Base-by-base conservation (phyloP, 106 monocot species). In the Allium sativum region DNA sequence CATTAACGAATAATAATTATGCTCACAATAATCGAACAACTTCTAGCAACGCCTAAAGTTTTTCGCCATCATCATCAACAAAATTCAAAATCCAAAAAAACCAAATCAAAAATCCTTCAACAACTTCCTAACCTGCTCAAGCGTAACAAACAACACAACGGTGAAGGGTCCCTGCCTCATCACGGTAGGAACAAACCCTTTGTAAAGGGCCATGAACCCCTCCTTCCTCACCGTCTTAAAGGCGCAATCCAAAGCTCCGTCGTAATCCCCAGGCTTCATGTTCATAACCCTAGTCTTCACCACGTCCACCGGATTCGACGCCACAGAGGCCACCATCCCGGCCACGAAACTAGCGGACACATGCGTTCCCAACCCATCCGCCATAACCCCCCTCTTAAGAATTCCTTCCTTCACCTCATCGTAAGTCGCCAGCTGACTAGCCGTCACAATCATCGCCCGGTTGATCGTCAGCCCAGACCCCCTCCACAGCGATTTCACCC, bases 151-250 rank as follows among this genome's bases (percentile, higher is more conserved):
- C 21, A 86, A 78, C 2, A 86, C 78, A 15, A 86, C 57, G 21
- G 86, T 86, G 63, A 86, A 86, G 9, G 86, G 86, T 4, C 86
- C 86, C 72, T 81, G 86, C 48, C 86, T 68, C 18, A 69, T 73
- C 12, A 81, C 75, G 8, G 81, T 85, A 20, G 84, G 85, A 6
- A 85, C 62, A 53, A 85, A 85, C 6, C 85, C 85, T 58, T 85
- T 85, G 52, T 85, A 85, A 2, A 84, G 80, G 42, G 84, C 74
- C 84, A 65, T 80, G n/a, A 62, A 56, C 15, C 82, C 82, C 67
- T 82, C 82, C 11, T 73, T 67, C 70, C 74, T 70, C 48, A 82
- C 74, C 57, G 82, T 78, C 78, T 82, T 82, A 55, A 74, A 14
- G 12, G 60, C 74, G 68, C 82, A 82, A 45, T 82, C 82, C 22